Percentiles rank a stretch among this genome's conserved stretches.
phyloP scores from a whole-genome alignment of 306 rosid genomes.

The Begonia peltatifolia region DNA sequence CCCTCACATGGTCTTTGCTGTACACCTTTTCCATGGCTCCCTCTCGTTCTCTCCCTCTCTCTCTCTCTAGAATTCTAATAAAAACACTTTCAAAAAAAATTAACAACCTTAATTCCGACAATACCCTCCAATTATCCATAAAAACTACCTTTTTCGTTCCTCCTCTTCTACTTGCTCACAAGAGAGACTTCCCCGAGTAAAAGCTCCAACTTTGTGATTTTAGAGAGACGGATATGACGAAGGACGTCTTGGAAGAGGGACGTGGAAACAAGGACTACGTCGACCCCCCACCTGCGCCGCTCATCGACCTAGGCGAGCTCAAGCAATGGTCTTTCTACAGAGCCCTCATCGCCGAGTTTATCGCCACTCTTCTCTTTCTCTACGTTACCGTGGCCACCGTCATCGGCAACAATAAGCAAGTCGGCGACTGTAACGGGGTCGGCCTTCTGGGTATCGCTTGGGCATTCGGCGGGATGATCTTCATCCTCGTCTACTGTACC shows the following conservation, averaged over 20 bases:
- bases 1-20: not conserved
- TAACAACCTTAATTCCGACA: not conserved
- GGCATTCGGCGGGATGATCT: constrained; percentile 47
- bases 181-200: not conserved
- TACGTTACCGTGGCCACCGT: constrained; percentile 39
- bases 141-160: not conserved
- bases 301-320: constrained; percentile 25
- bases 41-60: too few species aligned
- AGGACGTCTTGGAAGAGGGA: constrained; percentile 25
- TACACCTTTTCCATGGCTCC: not conserved
- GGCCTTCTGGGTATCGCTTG: constrained; percentile 36
- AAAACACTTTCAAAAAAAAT: not conserved
- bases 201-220: not conserved
- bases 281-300: constrained; percentile 41
- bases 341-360: constrained; percentile 42
- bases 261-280: constrained; percentile 27
- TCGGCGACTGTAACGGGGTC: constrained; percentile 25
- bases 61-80: not conserved
- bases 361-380: constrained; percentile 43
- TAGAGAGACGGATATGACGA: constrained; percentile 15
- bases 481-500: constrained; percentile 48
- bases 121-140: not conserved
- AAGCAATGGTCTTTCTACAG: constrained; percentile 45
- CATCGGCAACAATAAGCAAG: constrained; percentile 24
- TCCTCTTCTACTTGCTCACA: not conserved